Conservation (phyloP, 108 stramenopile genomes). For the Discostella stelligeroides region DNA sequence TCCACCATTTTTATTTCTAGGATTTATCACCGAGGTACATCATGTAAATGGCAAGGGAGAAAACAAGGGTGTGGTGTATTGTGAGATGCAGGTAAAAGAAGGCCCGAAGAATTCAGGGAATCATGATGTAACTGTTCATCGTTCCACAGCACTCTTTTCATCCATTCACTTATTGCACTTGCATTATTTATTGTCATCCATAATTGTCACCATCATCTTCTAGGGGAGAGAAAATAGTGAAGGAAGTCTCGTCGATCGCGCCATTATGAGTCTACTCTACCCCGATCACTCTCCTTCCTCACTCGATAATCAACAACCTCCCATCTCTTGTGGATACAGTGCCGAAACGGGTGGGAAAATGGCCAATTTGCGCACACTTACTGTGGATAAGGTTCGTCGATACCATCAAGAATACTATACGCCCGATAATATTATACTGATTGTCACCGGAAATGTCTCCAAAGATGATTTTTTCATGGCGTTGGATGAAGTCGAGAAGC, state of each 20-base stretch:
- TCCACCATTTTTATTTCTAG: not conserved
- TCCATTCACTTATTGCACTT: not conserved
- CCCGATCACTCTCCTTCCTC: conserved; percentile 10
- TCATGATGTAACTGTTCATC: too few species aligned
- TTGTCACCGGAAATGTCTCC: conserved; percentile 47
- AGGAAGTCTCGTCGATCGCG: conserved; percentile 47
- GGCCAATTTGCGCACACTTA: conserved; percentile 38
- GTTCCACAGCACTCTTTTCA: too few species aligned
- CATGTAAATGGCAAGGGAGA: conserved; percentile 47
- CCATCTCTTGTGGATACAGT: conserved; percentile 32
- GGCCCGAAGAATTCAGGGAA: too few species aligned
- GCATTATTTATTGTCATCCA: too few species aligned
- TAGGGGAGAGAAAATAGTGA: conserved; percentile 52
- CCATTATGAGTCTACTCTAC: conserved; percentile 41
- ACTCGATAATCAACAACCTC: not conserved
- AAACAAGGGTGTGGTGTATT: conserved; percentile 59
- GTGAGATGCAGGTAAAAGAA: conserved; percentile 43
- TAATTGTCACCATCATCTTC: not conserved
- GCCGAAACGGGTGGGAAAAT: conserved; percentile 53
- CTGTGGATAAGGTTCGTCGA: conserved; percentile 33
- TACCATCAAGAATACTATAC: conserved; percentile 52
- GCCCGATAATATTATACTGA: conserved; percentile 40
- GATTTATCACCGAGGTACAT: conserved; percentile 54
- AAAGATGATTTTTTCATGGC: conserved; percentile 35
- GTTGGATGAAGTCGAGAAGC: conserved; percentile 46